phyloP scores from a whole-genome alignment of 2,329 filamentous ascomycete species.

The Fusarium euwallaceae region DNA sequence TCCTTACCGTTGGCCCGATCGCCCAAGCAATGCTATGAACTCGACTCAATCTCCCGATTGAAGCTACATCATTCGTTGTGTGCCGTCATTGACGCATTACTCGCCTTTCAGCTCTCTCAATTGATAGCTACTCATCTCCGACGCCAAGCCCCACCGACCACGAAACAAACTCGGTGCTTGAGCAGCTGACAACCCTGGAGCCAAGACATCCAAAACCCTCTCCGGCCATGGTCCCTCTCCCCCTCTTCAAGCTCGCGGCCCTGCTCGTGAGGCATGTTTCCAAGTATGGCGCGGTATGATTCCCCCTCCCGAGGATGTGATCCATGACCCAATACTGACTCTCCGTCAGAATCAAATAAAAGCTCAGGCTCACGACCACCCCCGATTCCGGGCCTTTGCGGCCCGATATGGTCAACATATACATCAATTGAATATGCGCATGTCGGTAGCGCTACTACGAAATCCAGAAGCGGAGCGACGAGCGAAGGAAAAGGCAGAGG shows the following conservation, averaged over 20 bases:
- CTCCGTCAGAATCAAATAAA: conserved; percentile 72
- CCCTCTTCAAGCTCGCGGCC: conserved; percentile 75
- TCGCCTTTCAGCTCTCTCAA: conserved; percentile 11
- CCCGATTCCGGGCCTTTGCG: conserved; percentile 70
- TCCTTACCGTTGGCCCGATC: neutral
- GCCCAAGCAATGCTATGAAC: neutral
- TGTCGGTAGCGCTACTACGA: conserved; percentile 70
- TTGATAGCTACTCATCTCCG: conserved; percentile 9
- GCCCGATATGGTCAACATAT: conserved; percentile 73
- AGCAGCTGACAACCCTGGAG: conserved; percentile 29
- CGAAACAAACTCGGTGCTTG: conserved; percentile 12
- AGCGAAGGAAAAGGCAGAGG: conserved; percentile 72
- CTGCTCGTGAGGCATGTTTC: conserved; percentile 75
- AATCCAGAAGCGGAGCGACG: conserved; percentile 69
- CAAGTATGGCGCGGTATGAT: conserved; percentile 76
- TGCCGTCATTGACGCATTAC: neutral
- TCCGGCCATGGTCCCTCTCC: conserved; percentile 71
- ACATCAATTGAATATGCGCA: conserved; percentile 76
- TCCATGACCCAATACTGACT: conserved; percentile 25
- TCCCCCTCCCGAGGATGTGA: neutral
- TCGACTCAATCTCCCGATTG: neutral
- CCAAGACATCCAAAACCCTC: conserved; percentile 37
- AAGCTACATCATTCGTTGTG: too few species aligned
- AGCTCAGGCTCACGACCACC: conserved; percentile 74
- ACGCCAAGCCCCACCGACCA: conserved; percentile 32